Evolutionary conservation across 768 basidiomycete species (phyloP).

Genomic region (Suillus hirtellus): DNA sequence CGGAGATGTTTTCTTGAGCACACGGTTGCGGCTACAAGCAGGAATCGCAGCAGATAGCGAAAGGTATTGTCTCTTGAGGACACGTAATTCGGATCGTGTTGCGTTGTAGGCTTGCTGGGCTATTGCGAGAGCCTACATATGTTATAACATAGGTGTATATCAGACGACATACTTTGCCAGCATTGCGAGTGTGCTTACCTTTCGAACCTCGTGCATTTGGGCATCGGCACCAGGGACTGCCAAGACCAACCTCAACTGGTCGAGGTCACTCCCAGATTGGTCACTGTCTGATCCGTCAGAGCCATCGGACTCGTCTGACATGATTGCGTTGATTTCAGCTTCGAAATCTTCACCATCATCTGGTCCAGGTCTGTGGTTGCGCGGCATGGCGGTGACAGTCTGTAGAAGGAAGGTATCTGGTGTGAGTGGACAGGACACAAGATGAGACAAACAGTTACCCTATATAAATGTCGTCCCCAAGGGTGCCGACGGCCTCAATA

Average conservation of each 20-base stretch:
- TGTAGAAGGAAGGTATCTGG: neutral
- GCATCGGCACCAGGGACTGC: conserved; percentile 6
- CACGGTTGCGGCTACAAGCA: neutral
- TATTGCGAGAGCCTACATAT: conserved; percentile 1
- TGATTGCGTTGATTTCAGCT: conserved; percentile 1
- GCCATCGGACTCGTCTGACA: neutral
- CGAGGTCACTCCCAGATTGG: neutral
- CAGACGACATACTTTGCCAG: neutral
- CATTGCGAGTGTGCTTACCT: conserved; percentile 1
- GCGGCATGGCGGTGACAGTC: neutral
- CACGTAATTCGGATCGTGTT: neutral
- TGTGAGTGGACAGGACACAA: neutral
- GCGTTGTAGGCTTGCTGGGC: conserved; percentile 8
- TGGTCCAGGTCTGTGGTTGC: neutral
- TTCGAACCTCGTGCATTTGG: conserved; percentile 1
- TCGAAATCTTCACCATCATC: conserved; percentile 3
- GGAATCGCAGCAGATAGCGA: neutral
- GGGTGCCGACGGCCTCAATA: neutral
- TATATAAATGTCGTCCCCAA: neutral
- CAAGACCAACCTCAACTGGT: conserved; percentile 4
- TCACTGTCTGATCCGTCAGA: conserved; percentile 4
- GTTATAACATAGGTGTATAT: neutral
- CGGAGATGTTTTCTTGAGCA: conserved; percentile 3
- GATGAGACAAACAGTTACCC: neutral
- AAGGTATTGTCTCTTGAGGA: conserved; percentile 6